Evolutionary conservation across 2,329 filamentous ascomycete genomes (phyloP).

Genomic region (Pseudogymnoascus sp.): DNA sequence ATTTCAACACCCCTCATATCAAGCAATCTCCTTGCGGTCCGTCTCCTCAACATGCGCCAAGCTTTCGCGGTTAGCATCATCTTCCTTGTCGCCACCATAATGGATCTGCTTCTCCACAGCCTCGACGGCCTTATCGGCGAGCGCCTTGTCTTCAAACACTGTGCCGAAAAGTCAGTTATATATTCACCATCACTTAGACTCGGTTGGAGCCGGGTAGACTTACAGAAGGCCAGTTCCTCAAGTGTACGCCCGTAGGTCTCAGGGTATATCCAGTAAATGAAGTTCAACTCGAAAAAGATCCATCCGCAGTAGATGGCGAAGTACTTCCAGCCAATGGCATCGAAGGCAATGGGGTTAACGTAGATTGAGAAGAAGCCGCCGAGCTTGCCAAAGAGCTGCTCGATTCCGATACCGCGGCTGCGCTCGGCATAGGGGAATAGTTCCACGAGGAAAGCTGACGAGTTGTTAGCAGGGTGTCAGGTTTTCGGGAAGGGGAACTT

Average conservation of each 20-base stretch:
- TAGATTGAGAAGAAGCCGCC: conserved; percentile 42
- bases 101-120: conserved; percentile 33
- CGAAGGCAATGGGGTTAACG: conserved; percentile 39
- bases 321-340: conserved; percentile 36
- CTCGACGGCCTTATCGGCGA: conserved; percentile 29
- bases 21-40: not conserved
- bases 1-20: not conserved
- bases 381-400: conserved; percentile 30
- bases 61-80: conserved; percentile 4
- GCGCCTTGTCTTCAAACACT: conserved; percentile 33
- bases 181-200: not conserved
- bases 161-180: not conserved
- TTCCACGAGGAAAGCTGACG: conserved; percentile 46
- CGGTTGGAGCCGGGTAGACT: conserved; percentile 20
- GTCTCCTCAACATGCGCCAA: not conserved
- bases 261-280: conserved; percentile 39
- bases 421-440: conserved; percentile 51
- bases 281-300: conserved; percentile 34
- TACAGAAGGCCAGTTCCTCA: conserved; percentile 40
- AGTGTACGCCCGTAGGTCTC: conserved; percentile 37
- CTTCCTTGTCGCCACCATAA: conserved; percentile 15
- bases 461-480: not conserved
- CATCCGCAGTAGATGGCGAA: conserved; percentile 37
- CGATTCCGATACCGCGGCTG: conserved; percentile 46
- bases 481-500: conserved; percentile 20